phyloP scores from a whole-genome alignment of 2,329 filamentous ascomycete genomes.

The Colletotrichum tanaceti region DNA sequence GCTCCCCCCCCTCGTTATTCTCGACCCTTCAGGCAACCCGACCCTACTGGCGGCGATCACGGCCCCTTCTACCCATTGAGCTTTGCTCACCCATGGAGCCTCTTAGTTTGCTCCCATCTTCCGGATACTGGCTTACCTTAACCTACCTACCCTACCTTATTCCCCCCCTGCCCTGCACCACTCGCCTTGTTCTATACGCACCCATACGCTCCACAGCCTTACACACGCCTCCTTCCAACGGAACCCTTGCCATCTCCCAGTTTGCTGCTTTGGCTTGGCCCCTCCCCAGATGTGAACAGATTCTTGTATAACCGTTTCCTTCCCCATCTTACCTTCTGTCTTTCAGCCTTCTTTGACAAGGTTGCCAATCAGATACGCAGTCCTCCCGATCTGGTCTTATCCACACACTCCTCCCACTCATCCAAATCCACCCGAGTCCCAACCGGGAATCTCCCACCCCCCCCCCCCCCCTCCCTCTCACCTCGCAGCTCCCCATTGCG shows the following conservation, averaged over 20 bases:
- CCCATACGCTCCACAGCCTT: slow-evolving; percentile 7
- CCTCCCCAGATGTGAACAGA: slow-evolving; percentile 3
- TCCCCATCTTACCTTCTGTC: slow-evolving; percentile 28
- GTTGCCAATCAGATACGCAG: slow-evolving; percentile 33
- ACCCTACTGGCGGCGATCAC: slow-evolving; percentile 22
- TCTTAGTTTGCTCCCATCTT: slow-evolving; percentile 18
- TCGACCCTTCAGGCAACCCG: background rate
- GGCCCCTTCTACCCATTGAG: slow-evolving; percentile 9
- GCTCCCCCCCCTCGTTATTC: background rate
- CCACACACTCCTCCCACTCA: slow-evolving; percentile 37
- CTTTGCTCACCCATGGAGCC: slow-evolving; percentile 16
- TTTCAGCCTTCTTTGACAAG: slow-evolving; percentile 36
- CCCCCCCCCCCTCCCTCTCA: background rate
- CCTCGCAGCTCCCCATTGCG: slow-evolving; percentile 22
- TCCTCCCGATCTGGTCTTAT: slow-evolving; percentile 25
- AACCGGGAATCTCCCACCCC: slow-evolving; percentile 22
- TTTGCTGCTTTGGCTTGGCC: slow-evolving; percentile 23
- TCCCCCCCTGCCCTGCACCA: slow-evolving; percentile 1
- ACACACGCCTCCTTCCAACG: slow-evolving; percentile 16
- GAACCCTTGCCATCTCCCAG: slow-evolving; percentile 5
- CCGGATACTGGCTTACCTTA: slow-evolving; percentile 6
- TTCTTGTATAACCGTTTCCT: slow-evolving; percentile 26
- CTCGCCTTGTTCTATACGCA: slow-evolving; percentile 6
- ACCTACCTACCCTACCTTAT: slow-evolving; percentile 18
- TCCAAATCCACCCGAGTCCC: slow-evolving; percentile 24